Conservation (phyloP, 139 green algal species). For the Chlorokybus atmophyticus region DNA sequence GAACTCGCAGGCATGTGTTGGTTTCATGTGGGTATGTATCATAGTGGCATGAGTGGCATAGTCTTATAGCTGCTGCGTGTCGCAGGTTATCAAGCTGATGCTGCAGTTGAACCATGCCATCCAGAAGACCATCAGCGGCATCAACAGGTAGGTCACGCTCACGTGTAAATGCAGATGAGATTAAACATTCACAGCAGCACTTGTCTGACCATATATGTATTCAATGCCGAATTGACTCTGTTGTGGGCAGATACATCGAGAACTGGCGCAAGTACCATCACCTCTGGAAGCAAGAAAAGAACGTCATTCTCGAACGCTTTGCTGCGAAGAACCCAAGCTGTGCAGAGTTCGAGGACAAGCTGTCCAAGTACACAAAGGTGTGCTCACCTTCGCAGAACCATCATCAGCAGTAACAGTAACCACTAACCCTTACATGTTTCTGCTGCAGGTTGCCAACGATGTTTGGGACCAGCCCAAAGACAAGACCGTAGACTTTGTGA, state of each 20-base stretch:
- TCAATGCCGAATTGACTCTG: too few relatives aligned
- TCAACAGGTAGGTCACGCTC: conserved; percentile 50
- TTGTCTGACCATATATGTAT: too few relatives aligned
- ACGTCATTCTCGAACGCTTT: conserved; percentile 64
- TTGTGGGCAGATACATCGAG: conserved; percentile 33
- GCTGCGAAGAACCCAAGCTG: conserved; percentile 39
- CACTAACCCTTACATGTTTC: background rate
- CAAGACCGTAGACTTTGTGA: conserved; percentile 54
- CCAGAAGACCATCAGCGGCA: conserved; percentile 36
- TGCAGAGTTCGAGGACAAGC: conserved; percentile 57
- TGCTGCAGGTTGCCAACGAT: background rate
- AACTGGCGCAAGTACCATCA: conserved; percentile 52
- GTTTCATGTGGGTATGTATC: background rate
- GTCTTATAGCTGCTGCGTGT: too few relatives aligned
- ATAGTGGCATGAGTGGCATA: too few relatives aligned
- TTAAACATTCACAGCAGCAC: too few relatives aligned
- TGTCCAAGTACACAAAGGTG: conserved; percentile 52
- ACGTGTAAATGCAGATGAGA: too few relatives aligned
- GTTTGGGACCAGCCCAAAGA: conserved; percentile 30
- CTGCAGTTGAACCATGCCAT: conserved; percentile 54
- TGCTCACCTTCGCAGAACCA: background rate
- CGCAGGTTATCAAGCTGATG: conserved; percentile 29
- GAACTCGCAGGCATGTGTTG: conserved; percentile 30
- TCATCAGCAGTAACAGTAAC: background rate
- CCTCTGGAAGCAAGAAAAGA: conserved; percentile 75